A percentile compares a stretch with the other conserved stretches of the same genome.
These are phyloP conservation scores for Colletotrichum sublineola DNA, from an alignment of 2,329 filamentous ascomycete genomes.

Conservation along the genomic window DNA sequence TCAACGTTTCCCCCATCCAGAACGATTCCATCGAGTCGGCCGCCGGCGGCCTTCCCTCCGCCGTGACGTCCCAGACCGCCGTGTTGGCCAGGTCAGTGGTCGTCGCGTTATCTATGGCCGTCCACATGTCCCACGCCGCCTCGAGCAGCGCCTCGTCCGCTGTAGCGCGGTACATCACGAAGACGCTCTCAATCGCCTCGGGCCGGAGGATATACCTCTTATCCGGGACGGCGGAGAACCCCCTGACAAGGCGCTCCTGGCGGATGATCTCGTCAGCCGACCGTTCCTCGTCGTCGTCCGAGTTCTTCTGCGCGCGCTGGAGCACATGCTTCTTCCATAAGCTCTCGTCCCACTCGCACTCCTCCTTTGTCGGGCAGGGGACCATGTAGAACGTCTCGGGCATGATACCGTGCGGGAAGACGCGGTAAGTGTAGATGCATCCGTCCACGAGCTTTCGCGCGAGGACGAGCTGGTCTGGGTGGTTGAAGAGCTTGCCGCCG, in stretches of 20 bases:
- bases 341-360: slow-evolving; percentile 50
- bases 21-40: slow-evolving; percentile 72
- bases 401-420: slow-evolving; percentile 69
- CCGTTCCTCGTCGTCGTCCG: slow-evolving; percentile 42
- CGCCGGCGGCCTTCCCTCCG: slow-evolving; percentile 49
- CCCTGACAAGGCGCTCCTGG: slow-evolving; percentile 45
- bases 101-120: slow-evolving; percentile 64
- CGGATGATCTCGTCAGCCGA: slow-evolving; percentile 47
- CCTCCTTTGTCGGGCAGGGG: slow-evolving; percentile 51
- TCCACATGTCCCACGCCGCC: slow-evolving; percentile 73
- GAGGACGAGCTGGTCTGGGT: slow-evolving; percentile 59
- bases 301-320: slow-evolving; percentile 46
- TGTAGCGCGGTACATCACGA: slow-evolving; percentile 74
- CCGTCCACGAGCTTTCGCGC: slow-evolving; percentile 64
- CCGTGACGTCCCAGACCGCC: slow-evolving; percentile 64
- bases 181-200: slow-evolving; percentile 77
- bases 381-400: slow-evolving; percentile 67
- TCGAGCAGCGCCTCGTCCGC: slow-evolving; percentile 67
- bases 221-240: slow-evolving; percentile 47
- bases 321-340: slow-evolving; percentile 52
- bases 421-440: slow-evolving; percentile 70
- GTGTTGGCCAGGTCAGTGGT: slow-evolving; percentile 65
- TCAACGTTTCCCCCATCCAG: slow-evolving; percentile 50
- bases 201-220: slow-evolving; percentile 68
- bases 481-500: slow-evolving; percentile 71